Base-by-base conservation (phyloP, 192 early-diverging fungal species). In the Phlyctochytrium bullatum region DNA sequence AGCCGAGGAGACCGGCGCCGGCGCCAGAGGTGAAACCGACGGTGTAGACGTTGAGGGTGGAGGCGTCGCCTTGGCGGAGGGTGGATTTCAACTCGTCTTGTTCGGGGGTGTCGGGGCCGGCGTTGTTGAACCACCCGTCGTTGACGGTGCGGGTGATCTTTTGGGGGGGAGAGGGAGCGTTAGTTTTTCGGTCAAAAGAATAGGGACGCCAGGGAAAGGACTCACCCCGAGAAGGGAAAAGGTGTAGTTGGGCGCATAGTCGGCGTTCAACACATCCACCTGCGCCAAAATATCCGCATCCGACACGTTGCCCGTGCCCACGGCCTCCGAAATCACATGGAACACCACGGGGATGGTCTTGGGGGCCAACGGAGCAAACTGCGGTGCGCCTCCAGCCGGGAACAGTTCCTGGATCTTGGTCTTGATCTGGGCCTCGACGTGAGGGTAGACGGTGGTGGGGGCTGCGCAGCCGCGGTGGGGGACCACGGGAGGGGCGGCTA, bases 1-100 rank as follows among this genome's bases (percentile, higher is more conserved):
- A 64, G 14, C 69, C 69, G 36, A 70, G 64, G n/a, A 65, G 53
- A 47, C 40, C 40, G 32, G 10, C 32, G 61, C 61, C 61, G 25
- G 61, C 10, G 17, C 61, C 61, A 32, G 32, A 29, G 16, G 35
- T 40, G 61, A 62, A 62, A 25, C 61, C 61, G 17, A 62, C 61
- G 25, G 35, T 29, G 61, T 62, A 47, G 6, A 58, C 29, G 56
- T 58, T 58, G 56, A 58, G 56, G 29, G 6, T 24, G 14, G n/a
- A 6, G 12, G 56, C 56, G 24, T 24, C 56, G 12, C 56, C 56
- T 27, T 27, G 4, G 29, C 56, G 56, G 24, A 58, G 56, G 24
- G 56, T 24, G 24, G 6, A 10, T 12, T 23, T 58, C 56, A 58
- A 16, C 10, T 6, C 40, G 40, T 6, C 20, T 47, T 47, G 40